Base-by-base conservation (phyloP, 2,329 filamentous ascomycete species). In the Fusarium sacchari region DNA sequence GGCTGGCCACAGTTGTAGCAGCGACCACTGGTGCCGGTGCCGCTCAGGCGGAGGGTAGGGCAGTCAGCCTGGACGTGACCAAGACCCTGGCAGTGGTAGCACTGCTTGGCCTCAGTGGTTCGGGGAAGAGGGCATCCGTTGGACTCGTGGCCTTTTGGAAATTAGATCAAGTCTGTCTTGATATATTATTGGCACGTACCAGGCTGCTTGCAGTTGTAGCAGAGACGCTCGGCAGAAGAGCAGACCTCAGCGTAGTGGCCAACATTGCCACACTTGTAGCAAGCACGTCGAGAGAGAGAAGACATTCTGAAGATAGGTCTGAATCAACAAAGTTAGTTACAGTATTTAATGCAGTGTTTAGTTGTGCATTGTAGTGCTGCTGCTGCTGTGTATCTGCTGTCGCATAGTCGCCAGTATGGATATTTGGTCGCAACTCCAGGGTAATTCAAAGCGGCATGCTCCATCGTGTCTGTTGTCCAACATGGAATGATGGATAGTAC, bases 31-130 rank as follows among this genome's bases (percentile, higher is more conserved):
- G 92, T 92, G 73, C 92, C 90, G 78, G 92, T 93, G 76, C 93
- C 95, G 84, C 91, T 97, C 83, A 99, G 85, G 78, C 96, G 94
- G 75, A 99, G 90, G 72, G 96, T 98, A 80, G 96, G 96, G 90
- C 96, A 99, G 84, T 99, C 96, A 78, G 96, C 96, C 88, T 99
- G 96, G 80, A 99, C 96, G 83, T 99, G 96, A 77, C 96, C 96
- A 71, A 98, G 90, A 67, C 96, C 96, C 88, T 98, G 96, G 89
- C 96, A 99, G 87, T 98, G 96, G 84, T 99, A 99, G 91, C 96
- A 99, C 89, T 99, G 96, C 91, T 99, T 99, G 60, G 95, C 95
- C 87, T 99, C 96, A 75, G 96, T 98, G 71, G 96, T 98, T 84
- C 96, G 93, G 80, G 96, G 96, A 81, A 96, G 92, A 79, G 96